These are phyloP conservation scores for Macrolepiota fuliginosa DNA, from an alignment of 768 basidiomycete genomes.

Conservation along the genomic window DNA sequence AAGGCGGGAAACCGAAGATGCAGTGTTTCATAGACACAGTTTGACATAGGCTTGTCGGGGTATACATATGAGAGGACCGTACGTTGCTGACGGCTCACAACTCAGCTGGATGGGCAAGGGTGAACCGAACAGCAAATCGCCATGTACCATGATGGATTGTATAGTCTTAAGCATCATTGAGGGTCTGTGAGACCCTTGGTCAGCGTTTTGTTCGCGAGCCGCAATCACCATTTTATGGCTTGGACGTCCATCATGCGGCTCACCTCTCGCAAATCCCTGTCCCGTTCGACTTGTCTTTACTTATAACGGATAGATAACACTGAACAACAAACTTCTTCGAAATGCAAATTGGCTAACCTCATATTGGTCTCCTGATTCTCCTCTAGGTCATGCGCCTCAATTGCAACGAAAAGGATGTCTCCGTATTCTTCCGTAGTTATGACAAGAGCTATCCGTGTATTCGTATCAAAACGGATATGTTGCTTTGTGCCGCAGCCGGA, in stretches of 20 bases:
- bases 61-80: too few relatives aligned
- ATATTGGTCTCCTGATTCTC: neutral
- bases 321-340: neutral
- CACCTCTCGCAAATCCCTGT: neutral
- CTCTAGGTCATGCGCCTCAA: neutral
- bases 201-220: too few relatives aligned
- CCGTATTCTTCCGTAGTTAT: neutral
- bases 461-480: neutral
- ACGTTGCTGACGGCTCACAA: too few relatives aligned
- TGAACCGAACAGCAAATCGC: too few relatives aligned
- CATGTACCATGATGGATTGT: too few relatives aligned
- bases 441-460: neutral
- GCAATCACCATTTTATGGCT: too few relatives aligned
- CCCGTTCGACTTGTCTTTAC: neutral
- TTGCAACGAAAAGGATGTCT: neutral
- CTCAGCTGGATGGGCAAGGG: too few relatives aligned
- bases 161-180: too few relatives aligned
- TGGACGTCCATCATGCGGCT: neutral
- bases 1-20: too few relatives aligned
- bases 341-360: neutral
- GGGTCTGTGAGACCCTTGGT: too few relatives aligned
- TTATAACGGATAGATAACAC: neutral
- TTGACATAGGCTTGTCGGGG: too few relatives aligned
- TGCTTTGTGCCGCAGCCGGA: neutral
- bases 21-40: too few relatives aligned